Evolutionary conservation across 192 early-diverging fungal genomes (phyloP).

Genomic region (Kappamyces sp.): DNA sequence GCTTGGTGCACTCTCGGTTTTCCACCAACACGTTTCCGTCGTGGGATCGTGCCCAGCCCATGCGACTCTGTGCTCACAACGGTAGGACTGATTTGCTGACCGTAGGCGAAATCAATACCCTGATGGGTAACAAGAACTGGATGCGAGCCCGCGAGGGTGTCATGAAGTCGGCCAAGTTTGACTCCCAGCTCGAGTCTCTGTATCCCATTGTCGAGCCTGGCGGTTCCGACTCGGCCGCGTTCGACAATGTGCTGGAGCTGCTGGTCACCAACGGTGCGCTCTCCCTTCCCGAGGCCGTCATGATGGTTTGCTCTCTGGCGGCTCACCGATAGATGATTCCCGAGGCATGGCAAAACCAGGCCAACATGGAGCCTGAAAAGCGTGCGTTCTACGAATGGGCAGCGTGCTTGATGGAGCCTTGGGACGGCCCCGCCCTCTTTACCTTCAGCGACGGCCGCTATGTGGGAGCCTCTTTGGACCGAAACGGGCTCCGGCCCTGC

Average conservation of each 20-base stretch:
- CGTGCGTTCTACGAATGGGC: slow-evolving; percentile 97
- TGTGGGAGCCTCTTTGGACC: slow-evolving; percentile 96
- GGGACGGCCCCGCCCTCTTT: slow-evolving; percentile 97
- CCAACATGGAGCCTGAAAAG: slow-evolving; percentile 76
- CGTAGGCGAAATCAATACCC: slow-evolving; percentile 94
- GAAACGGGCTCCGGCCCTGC: slow-evolving; percentile 97
- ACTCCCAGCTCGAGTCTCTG: slow-evolving; percentile 65
- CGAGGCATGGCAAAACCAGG: slow-evolving; percentile 95
- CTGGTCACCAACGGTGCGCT: slow-evolving; percentile 86
- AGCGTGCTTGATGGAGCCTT: slow-evolving; percentile 95
- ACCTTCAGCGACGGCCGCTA: slow-evolving; percentile 96
- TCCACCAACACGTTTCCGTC: slow-evolving; percentile 99
- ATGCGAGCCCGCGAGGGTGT: slow-evolving; percentile 97
- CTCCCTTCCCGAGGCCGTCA: slow-evolving; percentile 90
- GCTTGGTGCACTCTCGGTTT: slow-evolving; percentile 96
- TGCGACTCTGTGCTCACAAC: slow-evolving; percentile 97
- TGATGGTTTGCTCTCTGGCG: too few species aligned
- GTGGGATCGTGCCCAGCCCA: slow-evolving; percentile 98
- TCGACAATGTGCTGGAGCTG: slow-evolving; percentile 95
- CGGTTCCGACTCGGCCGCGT: slow-evolving; percentile 94
- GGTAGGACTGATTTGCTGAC: slow-evolving; percentile 47
- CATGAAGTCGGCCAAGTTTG: slow-evolving; percentile 79
- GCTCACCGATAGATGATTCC: too few species aligned
- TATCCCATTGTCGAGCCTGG: slow-evolving; percentile 95
- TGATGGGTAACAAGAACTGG: slow-evolving; percentile 99